Conservation (phyloP, 2,329 filamentous ascomycete species). For the Cladosporium austrohemisphaericum region DNA sequence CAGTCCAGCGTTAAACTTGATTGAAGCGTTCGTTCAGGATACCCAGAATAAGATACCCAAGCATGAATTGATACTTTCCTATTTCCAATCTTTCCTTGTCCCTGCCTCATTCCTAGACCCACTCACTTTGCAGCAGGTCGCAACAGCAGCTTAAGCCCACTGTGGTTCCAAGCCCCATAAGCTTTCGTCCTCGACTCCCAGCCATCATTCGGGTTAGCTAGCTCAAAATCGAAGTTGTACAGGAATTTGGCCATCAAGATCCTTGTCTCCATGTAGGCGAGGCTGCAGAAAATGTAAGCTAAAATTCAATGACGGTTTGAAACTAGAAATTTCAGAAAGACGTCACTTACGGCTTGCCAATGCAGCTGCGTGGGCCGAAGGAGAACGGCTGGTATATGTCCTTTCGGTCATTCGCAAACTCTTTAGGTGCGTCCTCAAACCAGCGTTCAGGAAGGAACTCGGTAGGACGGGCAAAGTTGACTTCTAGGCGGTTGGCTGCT, state of each 20-base stretch:
- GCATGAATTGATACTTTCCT: too few species aligned
- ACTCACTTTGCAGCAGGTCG: background rate
- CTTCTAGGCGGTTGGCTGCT: conserved; percentile 22
- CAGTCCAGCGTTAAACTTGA: background rate
- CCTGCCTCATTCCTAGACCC: too few species aligned
- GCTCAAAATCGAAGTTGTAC: conserved; percentile 37
- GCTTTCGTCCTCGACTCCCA: conserved; percentile 5
- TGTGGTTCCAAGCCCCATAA: conserved; percentile 6
- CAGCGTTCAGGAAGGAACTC: conserved; percentile 32
- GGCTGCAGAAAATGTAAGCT: background rate
- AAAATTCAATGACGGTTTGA: too few species aligned
- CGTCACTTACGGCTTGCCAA: conserved; percentile 19
- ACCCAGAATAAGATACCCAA: conserved; percentile 12
- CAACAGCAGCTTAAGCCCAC: conserved; percentile 4
- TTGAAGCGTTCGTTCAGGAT: background rate
- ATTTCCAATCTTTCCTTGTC: too few species aligned
- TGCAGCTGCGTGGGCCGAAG: conserved; percentile 31
- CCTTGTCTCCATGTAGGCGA: conserved; percentile 36
- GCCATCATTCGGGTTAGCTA: conserved; percentile 16
- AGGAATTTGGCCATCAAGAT: conserved; percentile 37
- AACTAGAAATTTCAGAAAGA: conserved; percentile 15
- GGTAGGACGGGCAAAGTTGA: conserved; percentile 26
- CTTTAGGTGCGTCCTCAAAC: conserved; percentile 21
- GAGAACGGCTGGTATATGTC: conserved; percentile 29
- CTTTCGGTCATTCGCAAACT: conserved; percentile 12